These are phyloP conservation scores for Trypethelium eluteriae DNA, from an alignment of 495 filamentous ascomycete genomes.

Conservation along the genomic window DNA sequence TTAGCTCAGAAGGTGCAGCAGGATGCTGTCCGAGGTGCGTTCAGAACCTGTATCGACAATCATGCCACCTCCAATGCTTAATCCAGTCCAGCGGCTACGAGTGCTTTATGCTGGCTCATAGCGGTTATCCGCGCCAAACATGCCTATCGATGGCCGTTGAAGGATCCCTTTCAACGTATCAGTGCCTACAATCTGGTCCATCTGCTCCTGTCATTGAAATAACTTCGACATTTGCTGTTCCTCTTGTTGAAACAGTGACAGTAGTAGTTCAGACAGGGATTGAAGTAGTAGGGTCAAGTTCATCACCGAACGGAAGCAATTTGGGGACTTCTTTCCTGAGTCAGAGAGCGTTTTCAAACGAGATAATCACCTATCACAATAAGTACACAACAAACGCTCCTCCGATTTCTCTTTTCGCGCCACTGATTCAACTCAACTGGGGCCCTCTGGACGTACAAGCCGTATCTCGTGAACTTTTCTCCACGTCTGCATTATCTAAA, in stretches of 20 bases:
- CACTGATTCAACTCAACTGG: background rate
- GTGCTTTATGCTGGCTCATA: background rate
- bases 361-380: background rate
- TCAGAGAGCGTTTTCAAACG: too few species aligned
- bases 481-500: background rate
- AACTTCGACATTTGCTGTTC: background rate
- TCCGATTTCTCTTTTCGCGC: background rate
- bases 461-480: background rate
- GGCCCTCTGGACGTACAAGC: background rate
- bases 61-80: background rate
- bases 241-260: background rate
- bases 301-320: too few species aligned
- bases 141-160: background rate
- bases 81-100: background rate
- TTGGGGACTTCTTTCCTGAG: too few species aligned
- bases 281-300: background rate
- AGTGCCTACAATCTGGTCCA: background rate
- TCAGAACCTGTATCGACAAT: too few species aligned
- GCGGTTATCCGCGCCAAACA: background rate
- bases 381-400: background rate
- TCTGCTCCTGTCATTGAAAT: background rate
- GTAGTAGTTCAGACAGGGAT: background rate
- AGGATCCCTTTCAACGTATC: background rate
- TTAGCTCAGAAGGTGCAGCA: background rate
- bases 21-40: too few species aligned